Percentiles rank a stretch among this genome's conserved stretches.
Conservation (phyloP, 1,139 yeast genomes). For the Zygotorulaspora mrakii region DNA sequence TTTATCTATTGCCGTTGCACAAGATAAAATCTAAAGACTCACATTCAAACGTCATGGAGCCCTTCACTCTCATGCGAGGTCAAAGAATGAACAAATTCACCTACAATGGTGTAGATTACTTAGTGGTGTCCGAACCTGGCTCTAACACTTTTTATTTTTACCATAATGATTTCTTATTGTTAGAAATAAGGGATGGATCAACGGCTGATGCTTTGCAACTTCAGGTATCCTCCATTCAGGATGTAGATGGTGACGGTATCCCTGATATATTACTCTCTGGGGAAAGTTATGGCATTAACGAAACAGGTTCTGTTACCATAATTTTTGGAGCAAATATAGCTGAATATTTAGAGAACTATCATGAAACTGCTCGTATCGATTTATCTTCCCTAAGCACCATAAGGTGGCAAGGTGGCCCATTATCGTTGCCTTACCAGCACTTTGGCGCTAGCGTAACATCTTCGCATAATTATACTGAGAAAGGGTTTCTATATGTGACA, state of each 20-base stretch:
- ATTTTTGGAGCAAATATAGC: slow-evolving; percentile 38
- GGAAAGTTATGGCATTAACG: slow-evolving; percentile 41
- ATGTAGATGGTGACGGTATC: slow-evolving; percentile 39
- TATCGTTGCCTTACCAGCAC: slow-evolving; percentile 38
- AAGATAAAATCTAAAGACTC: slow-evolving; percentile 11
- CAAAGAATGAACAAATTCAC: slow-evolving; percentile 27
- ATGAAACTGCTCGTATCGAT: slow-evolving; percentile 16
- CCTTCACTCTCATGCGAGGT: slow-evolving; percentile 38
- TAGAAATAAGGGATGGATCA: slow-evolving; percentile 25
- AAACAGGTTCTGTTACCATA: slow-evolving; percentile 43
- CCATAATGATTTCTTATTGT: slow-evolving; percentile 24
- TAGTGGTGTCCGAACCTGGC: slow-evolving; percentile 41
- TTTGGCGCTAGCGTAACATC: slow-evolving; percentile 37
- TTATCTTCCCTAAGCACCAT: slow-evolving; percentile 15
- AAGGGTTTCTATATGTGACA: slow-evolving; percentile 32
- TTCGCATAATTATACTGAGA: slow-evolving; percentile 15
- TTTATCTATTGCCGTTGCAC: slow-evolving; percentile 41
- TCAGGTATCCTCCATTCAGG: slow-evolving; percentile 28
- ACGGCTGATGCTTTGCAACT: slow-evolving; percentile 16
- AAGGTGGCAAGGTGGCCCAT: slow-evolving; percentile 13
- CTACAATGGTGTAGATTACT: slow-evolving; percentile 28
- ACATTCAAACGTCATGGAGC: slow-evolving; percentile 3
- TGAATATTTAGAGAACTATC: slow-evolving; percentile 16
- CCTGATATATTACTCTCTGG: slow-evolving; percentile 44
- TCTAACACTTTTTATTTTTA: slow-evolving; percentile 29